Evolutionary conservation across 208 protist species (phyloP), one percentile per base, ranked within the genome.

Genomic region (Crithidia thermophila): DNA sequence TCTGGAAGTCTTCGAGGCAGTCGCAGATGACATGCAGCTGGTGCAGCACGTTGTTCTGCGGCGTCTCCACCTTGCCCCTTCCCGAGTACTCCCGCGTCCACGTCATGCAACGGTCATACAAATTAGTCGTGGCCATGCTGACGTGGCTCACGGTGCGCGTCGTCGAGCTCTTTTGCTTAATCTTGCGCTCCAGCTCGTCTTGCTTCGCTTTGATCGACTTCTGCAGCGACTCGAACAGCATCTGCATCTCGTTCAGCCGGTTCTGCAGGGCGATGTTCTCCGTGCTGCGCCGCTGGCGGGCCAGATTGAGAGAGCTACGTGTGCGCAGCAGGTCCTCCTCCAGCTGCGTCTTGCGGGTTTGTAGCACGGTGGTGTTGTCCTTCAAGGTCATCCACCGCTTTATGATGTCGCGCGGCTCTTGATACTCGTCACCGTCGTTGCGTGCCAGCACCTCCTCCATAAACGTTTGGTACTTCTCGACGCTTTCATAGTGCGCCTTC

Each of bases 341-440:
- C 1, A 97, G 78, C 36, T 95, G 87, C 45, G 83, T 94, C 70
- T 97, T 97, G 50, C 93, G 90, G 4, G 82, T 58, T 77, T 97
- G 93, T 42, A 97, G 79, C 25, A 95, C 93, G 33, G 90, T 96
- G 11, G 85, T 93, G 77, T 97, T 97, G 50, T 94, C 91, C 64
- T 94, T 81, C 59, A 97, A 68, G 14, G 93, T 97, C 74, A 90
- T 90, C 89, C 91, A 95, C 11, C 93, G 87, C 62, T 81, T 84
- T 63, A 97, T 96, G 52, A 97, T 95, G 66, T 97, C 93, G 23
- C 84, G 73, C 27, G 93, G 93, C 37, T 95, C 87, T 53, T 94
- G 88, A 47, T 94, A 97, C 78, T 97, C 93, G 50, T 97, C 93
- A 23, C 88, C 84, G 39, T 97, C 93, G 66, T 94, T 96, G 53